These are phyloP conservation scores for Bidens hawaiensis DNA, from an alignment of 140 eudicot species.

Conservation along the genomic window DNA sequence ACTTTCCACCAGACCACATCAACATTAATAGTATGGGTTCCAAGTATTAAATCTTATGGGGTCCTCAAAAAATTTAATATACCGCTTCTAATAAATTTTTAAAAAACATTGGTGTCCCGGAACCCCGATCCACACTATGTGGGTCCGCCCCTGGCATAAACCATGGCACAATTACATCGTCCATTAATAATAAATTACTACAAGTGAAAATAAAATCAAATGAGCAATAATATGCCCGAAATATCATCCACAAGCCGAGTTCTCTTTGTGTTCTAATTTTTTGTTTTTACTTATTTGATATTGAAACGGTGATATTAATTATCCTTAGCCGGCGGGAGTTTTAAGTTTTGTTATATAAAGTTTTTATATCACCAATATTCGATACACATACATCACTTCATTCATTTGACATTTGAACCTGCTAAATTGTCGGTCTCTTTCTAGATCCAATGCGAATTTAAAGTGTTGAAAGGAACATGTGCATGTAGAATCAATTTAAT, in stretches of 20 bases:
- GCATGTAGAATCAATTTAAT: background rate
- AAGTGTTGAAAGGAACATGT: constrained; percentile 9
- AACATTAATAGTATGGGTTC: too few species aligned
- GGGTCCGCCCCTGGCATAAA: too few species aligned
- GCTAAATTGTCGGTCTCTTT: background rate
- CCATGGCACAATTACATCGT: constrained; percentile 21
- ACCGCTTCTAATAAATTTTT: too few species aligned
- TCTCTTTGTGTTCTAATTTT: background rate
- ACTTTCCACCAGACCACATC: too few species aligned
- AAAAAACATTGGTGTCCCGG: too few species aligned
- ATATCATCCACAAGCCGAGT: background rate
- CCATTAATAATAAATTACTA: background rate
- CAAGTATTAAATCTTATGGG: too few species aligned
- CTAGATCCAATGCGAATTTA: background rate
- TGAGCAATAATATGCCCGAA: constrained; percentile 10
- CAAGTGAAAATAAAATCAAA: background rate
- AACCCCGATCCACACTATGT: too few species aligned
- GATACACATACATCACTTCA: background rate
- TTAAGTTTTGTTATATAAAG: background rate
- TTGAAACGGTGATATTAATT: background rate
- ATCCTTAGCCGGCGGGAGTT: background rate
- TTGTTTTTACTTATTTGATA: background rate
- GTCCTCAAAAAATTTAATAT: too few species aligned
- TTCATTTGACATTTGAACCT: background rate
- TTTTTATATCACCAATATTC: background rate